Conservation (phyloP, 345 rosid species). For the Populus tremula region DNA sequence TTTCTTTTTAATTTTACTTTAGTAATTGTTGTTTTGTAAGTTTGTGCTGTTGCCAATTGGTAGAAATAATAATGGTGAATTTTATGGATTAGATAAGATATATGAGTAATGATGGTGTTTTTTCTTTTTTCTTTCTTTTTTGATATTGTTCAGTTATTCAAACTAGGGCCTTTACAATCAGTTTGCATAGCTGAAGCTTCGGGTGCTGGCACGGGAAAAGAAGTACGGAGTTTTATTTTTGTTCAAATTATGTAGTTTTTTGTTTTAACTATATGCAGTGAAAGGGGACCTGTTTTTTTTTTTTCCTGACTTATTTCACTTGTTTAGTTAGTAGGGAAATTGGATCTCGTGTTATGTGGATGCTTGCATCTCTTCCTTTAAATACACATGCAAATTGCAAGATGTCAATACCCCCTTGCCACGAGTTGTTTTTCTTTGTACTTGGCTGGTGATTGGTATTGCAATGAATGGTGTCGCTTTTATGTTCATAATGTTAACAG, state of each 20-base stretch:
- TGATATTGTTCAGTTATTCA: constrained; percentile 57
- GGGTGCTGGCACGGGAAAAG: constrained; percentile 40
- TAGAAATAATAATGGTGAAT: not conserved
- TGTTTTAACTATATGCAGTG: constrained; percentile 2
- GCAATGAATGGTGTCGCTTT: not conserved
- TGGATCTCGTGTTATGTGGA: not conserved
- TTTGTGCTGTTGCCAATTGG: not conserved
- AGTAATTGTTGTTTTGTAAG: too few relatives aligned
- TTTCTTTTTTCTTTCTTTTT: not conserved
- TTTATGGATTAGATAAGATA: not conserved
- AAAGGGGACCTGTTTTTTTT: not conserved
- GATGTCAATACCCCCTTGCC: not conserved
- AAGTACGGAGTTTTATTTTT: constrained; percentile 42
- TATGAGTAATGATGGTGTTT: too few relatives aligned
- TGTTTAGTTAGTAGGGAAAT: not conserved
- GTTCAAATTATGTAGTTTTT: not conserved
- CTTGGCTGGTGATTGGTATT: not conserved
- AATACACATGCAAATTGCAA: not conserved
- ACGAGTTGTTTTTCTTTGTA: not conserved
- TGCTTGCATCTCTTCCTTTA: not conserved
- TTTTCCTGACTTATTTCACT: not conserved
- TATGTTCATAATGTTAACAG: constrained; percentile 23
- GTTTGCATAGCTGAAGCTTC: constrained; percentile 53
- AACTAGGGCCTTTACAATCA: constrained; percentile 65
- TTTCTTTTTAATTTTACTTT: not conserved